Evolutionary conservation across 768 basidiomycete species (phyloP), one percentile per base, ranked within the genome.

Genomic region (Mrakia hoshinonis): DNA sequence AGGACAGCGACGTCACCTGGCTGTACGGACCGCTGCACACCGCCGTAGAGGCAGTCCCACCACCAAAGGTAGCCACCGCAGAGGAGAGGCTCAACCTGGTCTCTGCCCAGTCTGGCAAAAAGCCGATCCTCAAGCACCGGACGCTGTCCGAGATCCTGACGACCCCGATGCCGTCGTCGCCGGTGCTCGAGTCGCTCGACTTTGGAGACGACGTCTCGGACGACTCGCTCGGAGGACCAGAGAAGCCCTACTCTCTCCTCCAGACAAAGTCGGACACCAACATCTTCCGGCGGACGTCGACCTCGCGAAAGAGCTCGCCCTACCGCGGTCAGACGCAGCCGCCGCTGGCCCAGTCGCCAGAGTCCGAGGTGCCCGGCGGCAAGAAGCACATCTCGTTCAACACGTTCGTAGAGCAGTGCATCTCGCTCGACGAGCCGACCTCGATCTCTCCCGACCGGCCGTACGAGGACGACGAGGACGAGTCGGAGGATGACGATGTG

Each of bases 1-100:
- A 99, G 80, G 95, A 99, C 80, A 93, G 91, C 7, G 95, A 99
- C 79, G 95, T 98, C 49, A 99, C 96, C 1, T 99, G 95, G 95
- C 85, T 99, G 0, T 98, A 99, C 77, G 95, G 95, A 0, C 95
- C 95, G 26, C 83, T 99, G 0, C 95, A 99, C 79, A 91, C 92
- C 0, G 92, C 91, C n/a, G 86, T 87, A 55, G 91, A 92, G 75
- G 89, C 89, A 81, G 83, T 87, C 4, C 88, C 87, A 4, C 86
- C 87, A 0, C 84, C 86, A 1, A 86, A 85, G 77, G 84, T 79
- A 13, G 77, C 82, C 31, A 80, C 81, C 11, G 79, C 82, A 69
- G 83, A 81, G 74, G 84, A 86, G 71, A 78, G 83, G 18, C 82
- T 87, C 54, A n/a, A n/a, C n/a, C n/a, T n/a, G 85, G 85, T 75